A percentile compares a stretch with the other conserved stretches of the same genome.
phyloP scores from a whole-genome alignment of 257 asterid species.

The Sherardia arvensis region DNA sequence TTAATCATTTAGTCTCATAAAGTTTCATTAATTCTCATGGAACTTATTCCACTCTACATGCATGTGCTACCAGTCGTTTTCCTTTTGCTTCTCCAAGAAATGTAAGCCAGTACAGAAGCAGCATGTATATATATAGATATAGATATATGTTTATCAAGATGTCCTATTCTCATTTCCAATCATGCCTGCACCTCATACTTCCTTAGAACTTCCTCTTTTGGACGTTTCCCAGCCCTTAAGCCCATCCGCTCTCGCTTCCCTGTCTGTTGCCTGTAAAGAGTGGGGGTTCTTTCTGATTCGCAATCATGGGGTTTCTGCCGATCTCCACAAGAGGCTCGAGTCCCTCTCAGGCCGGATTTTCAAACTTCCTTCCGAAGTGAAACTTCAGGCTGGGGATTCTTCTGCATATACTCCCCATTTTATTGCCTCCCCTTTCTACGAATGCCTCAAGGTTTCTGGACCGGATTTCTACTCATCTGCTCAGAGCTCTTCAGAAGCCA shows the following conservation, averaged over 20 bases:
- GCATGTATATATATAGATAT: conserved; percentile 1
- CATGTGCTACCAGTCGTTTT: not conserved
- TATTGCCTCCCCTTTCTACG: conserved; percentile 67
- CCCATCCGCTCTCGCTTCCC: conserved; percentile 41
- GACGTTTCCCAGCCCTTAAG: conserved; percentile 52
- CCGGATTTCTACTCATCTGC: conserved; percentile 59
- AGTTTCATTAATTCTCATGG: not conserved
- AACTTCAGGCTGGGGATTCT: conserved; percentile 50
- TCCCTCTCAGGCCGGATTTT: conserved; percentile 32
- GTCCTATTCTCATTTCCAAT: not conserved
- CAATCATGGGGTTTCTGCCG: conserved; percentile 54
- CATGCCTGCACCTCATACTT: conserved; percentile 1
- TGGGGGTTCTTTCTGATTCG: conserved; percentile 59
- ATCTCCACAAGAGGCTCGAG: conserved; percentile 26
- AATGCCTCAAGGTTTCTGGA: conserved; percentile 56
- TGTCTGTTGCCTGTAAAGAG: conserved; percentile 50
- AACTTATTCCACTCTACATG: conserved; percentile 3
- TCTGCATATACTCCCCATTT: conserved; percentile 69
- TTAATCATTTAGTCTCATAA: conserved; percentile 1
- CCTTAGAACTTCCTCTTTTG: conserved; percentile 41
- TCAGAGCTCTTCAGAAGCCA: conserved; percentile 35
- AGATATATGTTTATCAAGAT: not conserved
- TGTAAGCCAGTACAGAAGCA: not conserved
- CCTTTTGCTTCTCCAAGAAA: not conserved
- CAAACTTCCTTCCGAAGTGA: conserved; percentile 45